Conservation (phyloP, 208 protist species). For the Wallacemonas sp. region DNA sequence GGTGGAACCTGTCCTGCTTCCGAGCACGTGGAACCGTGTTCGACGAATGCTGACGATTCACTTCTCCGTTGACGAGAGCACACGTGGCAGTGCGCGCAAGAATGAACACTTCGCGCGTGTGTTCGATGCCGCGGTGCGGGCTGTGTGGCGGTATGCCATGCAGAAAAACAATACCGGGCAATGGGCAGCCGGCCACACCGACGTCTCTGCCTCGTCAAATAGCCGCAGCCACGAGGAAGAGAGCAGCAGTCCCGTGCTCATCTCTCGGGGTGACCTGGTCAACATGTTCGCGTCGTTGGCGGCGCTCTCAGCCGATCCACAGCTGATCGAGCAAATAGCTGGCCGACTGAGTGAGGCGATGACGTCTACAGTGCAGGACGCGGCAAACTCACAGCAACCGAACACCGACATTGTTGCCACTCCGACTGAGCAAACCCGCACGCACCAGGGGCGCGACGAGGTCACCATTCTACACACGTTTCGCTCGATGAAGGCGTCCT, state of each 20-base stretch:
- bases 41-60: neutral
- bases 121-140: neutral
- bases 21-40: neutral
- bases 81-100: neutral
- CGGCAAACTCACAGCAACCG: neutral
- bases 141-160: constrained; percentile 18
- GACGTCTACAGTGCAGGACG: neutral
- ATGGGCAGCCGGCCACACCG: constrained; percentile 1
- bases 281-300: neutral
- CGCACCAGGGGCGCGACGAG: neutral
- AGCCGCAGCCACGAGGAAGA: no score
- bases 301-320: neutral
- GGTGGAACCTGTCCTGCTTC: neutral
- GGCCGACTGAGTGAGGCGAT: neutral
- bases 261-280: neutral
- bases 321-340: neutral
- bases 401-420: no score
- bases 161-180: constrained; percentile 18
- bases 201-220: no score
- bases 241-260: neutral
- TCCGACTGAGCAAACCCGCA: no score
- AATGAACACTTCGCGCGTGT: neutral
- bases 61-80: neutral
- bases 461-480: neutral
- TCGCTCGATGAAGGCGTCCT: neutral